Base-by-base conservation (phyloP, 2,329 filamentous ascomycete species). In the Fusarium citri region DNA sequence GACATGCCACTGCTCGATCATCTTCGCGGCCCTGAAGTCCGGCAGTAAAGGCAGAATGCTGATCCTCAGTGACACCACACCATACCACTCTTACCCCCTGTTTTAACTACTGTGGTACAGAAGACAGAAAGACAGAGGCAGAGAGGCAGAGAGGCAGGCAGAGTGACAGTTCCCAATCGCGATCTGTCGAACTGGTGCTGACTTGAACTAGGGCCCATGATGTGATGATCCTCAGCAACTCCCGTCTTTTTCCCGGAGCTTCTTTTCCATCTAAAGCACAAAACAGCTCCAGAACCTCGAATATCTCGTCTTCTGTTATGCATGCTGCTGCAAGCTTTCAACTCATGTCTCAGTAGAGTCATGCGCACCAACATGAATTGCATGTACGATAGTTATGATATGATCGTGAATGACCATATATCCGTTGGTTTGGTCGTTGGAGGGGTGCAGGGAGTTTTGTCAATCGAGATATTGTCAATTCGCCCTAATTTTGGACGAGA, bases 171-270 rank as follows among this genome's bases (percentile, higher is more conserved):
- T 50, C 55, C 57, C 53, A 66, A 65, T 67, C 62, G 57, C 59
- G 64, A 74, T 71, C 68, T 69, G 54, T 66, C 64, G 56, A 61
- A 31, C 61, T 59, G 54, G 59, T 49, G 48, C 59, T 30, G 48
- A 28, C 28, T 22, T 30, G 18, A n/a, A 18, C 37, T 8, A 25
- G 25, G 58, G 40, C 63, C 57, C 40, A 62, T 45, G 51, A 64
- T 65, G 68, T 58, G 55, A 65, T 59, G 45, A 58, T 54, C 67
- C 50, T 40, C 49, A 55, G 51, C 25, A 47, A 23, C 20, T 40
- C 37, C 25, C 26, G 30, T 43, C 37, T 43, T 55, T 40, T 42
- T 18, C 22, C 34, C 37, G 22, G 25, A 31, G 11, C 53, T 25
- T 45, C 40, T 48, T 34, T 51, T 20, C 49, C 25, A 18, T 12